Conservation (phyloP, 345 rosid genomes). For the Linum trigynum region DNA sequence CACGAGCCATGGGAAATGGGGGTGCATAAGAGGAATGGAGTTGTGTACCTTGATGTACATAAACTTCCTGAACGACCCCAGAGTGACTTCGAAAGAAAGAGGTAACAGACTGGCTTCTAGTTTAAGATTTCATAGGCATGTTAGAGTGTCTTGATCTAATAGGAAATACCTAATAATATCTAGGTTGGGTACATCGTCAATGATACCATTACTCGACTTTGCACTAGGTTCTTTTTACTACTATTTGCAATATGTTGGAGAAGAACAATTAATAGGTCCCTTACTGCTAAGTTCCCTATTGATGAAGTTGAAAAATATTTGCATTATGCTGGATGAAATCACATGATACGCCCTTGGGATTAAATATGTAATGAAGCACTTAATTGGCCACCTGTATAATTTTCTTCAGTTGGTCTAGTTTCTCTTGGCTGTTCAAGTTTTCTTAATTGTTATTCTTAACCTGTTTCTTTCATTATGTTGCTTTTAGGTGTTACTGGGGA, state of each 20-base stretch:
- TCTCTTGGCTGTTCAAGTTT: background rate
- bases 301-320: too few species aligned
- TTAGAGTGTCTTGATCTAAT: background rate
- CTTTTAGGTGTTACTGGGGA: constrained; percentile 88
- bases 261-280: too few species aligned
- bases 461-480: constrained; percentile 1
- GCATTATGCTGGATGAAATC: too few species aligned
- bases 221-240: too few species aligned
- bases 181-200: background rate
- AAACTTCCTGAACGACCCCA: constrained; percentile 81
- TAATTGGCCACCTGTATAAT: background rate
- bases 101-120: constrained; percentile 32
- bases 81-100: constrained; percentile 76
- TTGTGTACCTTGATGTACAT: constrained; percentile 86
- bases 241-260: too few species aligned
- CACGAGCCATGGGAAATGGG: constrained; percentile 99
- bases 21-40: constrained; percentile 94
- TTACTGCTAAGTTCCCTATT: too few species aligned
- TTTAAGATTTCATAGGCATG: background rate
- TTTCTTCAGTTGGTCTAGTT: background rate
- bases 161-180: background rate
- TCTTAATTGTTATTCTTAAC: background rate
- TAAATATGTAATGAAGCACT: too few species aligned
- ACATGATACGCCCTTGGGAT: too few species aligned
- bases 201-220: too few species aligned